Evolutionary conservation across 306 rosid species (phyloP), one percentile per base, ranked within the genome.

Genomic region (Senna siamea): DNA sequence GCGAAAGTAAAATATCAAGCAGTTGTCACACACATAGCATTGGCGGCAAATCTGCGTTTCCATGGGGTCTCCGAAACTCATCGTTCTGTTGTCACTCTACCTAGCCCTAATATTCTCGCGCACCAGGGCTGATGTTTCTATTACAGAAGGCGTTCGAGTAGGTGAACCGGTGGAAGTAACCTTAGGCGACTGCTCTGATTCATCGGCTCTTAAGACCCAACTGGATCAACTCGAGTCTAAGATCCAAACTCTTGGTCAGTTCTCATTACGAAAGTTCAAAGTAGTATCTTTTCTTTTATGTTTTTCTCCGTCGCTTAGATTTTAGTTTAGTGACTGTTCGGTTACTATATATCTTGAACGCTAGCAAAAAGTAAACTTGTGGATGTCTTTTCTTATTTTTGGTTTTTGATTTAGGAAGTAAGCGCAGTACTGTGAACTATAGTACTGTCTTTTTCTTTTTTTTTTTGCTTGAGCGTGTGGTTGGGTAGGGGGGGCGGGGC

Each of bases 211-310:
- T 66, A 80, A 85, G 78, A 53, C 79, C 76, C 82, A 87, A 85
- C 68, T 89, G 73, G 81, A 80, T 51, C 82, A 84, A 44, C 85
- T 89, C 55, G 74, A 75, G 79, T 83, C 85, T 62, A 85, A 71
- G 82, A 86, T 87, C 88, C 85, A 79, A 2, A 55, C 81, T 15
- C 86, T 87, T 30, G 92, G 96, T 89, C 72, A 56, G 90, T 69
- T 50, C 11, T 51, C 46, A 40, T 35, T 19, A 5, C 68, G 18
- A 17, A 35, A 19, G 4, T 9, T 35, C 30, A 9, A 9, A 61
- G 47, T 61, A 9, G 66, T 26, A 3, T 26, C 2, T 26, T 26
- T 26, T 26, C 30, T 26, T 61, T n/a, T 32, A 7, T 5, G 2
- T 9, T 60, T 35, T 37, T 19, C 5, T 62, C 10, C 10, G 4